phyloP scores from a whole-genome alignment of 129 eudicot genomes.

The Flaveria robusta region DNA sequence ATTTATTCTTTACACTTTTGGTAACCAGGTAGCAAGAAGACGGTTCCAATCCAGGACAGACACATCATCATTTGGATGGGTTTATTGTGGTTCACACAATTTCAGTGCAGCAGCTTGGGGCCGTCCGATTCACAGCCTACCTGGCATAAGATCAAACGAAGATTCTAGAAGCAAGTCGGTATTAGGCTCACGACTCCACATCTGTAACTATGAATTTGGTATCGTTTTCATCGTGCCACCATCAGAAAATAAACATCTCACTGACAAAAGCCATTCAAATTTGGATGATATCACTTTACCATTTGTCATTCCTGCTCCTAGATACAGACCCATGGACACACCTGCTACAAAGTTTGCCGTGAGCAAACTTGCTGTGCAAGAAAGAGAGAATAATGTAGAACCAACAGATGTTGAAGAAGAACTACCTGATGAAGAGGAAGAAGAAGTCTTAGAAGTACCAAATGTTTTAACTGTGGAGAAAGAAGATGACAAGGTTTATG shows the following conservation, averaged over 20 bases:
- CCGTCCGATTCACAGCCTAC: constrained; percentile 51
- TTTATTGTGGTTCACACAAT: constrained; percentile 90
- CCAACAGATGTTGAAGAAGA: constrained; percentile 48
- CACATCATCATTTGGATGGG: constrained; percentile 78
- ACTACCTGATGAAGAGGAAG: constrained; percentile 58
- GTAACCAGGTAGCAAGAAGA: constrained; percentile 78
- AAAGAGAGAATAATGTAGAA: constrained; percentile 35
- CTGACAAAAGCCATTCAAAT: constrained; percentile 14
- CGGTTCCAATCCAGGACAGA: constrained; percentile 58
- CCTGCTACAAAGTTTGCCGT: constrained; percentile 85
- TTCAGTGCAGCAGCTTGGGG: constrained; percentile 99
- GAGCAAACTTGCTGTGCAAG: constrained; percentile 50
- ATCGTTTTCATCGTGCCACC: constrained; percentile 71
- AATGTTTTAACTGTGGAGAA: constrained; percentile 50
- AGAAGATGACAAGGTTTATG: constrained; percentile 85
- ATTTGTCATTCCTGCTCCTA: constrained; percentile 86
- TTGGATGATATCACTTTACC: constrained; percentile 78
- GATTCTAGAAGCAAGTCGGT: constrained; percentile 40
- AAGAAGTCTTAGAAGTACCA: constrained; percentile 47
- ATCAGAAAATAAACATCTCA: constrained; percentile 19
- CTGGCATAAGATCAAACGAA: constrained; percentile 22
- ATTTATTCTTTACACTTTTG: neutral
- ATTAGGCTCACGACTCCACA: constrained; percentile 70
- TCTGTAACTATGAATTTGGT: constrained; percentile 86
- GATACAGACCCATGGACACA: constrained; percentile 56